Evolutionary conservation across 306 rosid genomes (phyloP), one percentile per base, ranked within the genome.

Genomic region (Trifolium repens): DNA sequence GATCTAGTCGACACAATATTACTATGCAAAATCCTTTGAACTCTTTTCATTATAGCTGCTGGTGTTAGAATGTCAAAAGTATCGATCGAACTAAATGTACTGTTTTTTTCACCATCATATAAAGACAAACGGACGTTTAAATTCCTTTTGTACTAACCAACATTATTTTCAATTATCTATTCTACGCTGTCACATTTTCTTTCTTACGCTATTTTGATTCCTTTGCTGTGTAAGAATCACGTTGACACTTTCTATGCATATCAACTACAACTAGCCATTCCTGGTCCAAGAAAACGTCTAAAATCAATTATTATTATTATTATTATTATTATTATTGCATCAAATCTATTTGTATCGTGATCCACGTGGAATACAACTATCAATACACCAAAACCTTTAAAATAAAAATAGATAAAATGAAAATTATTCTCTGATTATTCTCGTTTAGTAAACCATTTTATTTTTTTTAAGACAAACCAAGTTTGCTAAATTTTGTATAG

Each of bases 121-220:
- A 30, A 30, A 30, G 34, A 30, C 34, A 30, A 30, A 30, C 5
- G 34, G 34, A 4, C 4, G 34, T 30, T 3, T 30, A 30, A 30
- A 32, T 32, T 32, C 35, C 35, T 32, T 32, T 32, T 32, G 35
- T 32, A 32, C 35, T 32, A 32, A 32, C 35, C 1, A 32, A 32
- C 35, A 32, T 32, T 4, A 32, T 32, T 32, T 32, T 32, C 6
- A 32, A 32, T 32, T 32, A 32, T 32, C 35, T 32, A 32, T 32
- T 32, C 35, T 24, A 57, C n/a, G n/a, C 35, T 24, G 63, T 57
- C 42, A 26, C 55, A 24, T 32, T 11, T 13, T 14, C 1, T 26
- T 46, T 27, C 42, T 4, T 15, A 68, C 73, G 73, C 59, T 68
- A 68, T 47, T 47, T 46, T 46, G 73, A 68, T 68, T 68, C 59